A percentile compares a stretch with the other conserved stretches of the same genome.
phyloP scores from a whole-genome alignment of 108 stramenopile genomes.

The Craspedostauros australis region DNA sequence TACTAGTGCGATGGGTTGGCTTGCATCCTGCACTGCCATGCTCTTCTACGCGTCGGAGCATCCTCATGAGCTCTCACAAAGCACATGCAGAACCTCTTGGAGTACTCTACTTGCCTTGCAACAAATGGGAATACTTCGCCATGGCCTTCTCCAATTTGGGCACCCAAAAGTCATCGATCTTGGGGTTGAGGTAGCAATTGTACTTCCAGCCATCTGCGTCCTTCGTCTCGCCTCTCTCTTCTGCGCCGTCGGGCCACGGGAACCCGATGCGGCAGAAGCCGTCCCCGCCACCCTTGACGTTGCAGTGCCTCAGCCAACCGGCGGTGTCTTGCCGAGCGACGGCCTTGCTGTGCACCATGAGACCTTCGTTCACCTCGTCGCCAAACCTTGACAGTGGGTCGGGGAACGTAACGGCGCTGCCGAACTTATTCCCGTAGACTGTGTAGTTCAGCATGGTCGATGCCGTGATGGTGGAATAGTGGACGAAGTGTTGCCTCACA shows the following conservation, averaged over 20 bases:
- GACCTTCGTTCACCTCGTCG: constrained; percentile 66
- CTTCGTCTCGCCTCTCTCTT: constrained; percentile 8
- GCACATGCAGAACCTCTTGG: no score
- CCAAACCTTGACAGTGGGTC: constrained; percentile 49
- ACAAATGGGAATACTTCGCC: no score
- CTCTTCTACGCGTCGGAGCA: no score
- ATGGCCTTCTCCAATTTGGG: constrained; percentile 39
- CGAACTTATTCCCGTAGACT: constrained; percentile 33
- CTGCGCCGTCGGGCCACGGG: constrained; percentile 48
- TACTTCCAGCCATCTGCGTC: constrained; percentile 52
- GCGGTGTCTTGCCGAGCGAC: constrained; percentile 52
- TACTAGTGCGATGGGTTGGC: no score
- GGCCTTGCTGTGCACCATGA: constrained; percentile 75
- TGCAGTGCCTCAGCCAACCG: constrained; percentile 42
- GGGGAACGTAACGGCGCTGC: constrained; percentile 27
- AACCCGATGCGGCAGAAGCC: constrained; percentile 53
- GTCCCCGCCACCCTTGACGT: not conserved
- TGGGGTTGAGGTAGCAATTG: constrained; percentile 70
- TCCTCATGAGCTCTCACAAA: no score
- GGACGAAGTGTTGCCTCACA: constrained; percentile 78
- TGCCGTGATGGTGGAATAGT: constrained; percentile 76
- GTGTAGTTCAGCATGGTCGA: constrained; percentile 41
- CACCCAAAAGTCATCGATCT: constrained; percentile 57
- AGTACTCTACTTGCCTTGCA: no score
- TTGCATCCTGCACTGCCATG: no score